Conservation (phyloP, 73 alveolate species). For the Symbiodinium natans region DNA sequence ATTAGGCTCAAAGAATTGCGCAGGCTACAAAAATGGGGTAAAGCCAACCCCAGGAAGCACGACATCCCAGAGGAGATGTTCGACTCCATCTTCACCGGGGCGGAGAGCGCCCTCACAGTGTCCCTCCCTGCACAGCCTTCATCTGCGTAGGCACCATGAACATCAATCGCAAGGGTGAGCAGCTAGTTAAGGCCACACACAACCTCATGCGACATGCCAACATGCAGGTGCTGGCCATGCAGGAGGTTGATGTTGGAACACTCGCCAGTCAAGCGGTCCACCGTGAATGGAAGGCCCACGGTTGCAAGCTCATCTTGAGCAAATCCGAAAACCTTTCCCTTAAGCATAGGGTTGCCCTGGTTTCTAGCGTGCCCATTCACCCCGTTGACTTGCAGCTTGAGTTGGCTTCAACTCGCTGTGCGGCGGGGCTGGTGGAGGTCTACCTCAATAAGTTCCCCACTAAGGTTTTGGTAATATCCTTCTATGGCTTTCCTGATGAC, state of each 20-base stretch:
- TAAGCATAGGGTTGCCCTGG: background rate
- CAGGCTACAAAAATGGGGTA: background rate
- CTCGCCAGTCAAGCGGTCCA: background rate
- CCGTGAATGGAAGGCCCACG: background rate
- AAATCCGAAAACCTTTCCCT: background rate
- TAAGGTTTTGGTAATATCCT: background rate
- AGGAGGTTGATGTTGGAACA: background rate
- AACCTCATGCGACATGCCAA: background rate
- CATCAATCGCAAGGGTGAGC: background rate
- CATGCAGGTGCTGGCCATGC: background rate
- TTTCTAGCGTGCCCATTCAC: background rate
- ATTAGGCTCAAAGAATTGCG: background rate
- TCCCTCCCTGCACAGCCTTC: background rate
- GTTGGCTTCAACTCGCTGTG: background rate
- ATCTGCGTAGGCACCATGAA: background rate
- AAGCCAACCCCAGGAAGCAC: background rate
- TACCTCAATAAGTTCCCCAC: background rate
- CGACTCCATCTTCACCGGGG: too few relatives aligned
- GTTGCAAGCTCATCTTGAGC: background rate
- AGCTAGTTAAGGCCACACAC: background rate
- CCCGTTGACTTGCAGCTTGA: background rate
- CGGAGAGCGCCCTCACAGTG: too few relatives aligned
- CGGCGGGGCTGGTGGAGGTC: background rate
- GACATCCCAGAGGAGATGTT: background rate
- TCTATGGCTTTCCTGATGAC: background rate